Conservation (phyloP, 345 rosid species). For the Melaleuca alternifolia region DNA sequence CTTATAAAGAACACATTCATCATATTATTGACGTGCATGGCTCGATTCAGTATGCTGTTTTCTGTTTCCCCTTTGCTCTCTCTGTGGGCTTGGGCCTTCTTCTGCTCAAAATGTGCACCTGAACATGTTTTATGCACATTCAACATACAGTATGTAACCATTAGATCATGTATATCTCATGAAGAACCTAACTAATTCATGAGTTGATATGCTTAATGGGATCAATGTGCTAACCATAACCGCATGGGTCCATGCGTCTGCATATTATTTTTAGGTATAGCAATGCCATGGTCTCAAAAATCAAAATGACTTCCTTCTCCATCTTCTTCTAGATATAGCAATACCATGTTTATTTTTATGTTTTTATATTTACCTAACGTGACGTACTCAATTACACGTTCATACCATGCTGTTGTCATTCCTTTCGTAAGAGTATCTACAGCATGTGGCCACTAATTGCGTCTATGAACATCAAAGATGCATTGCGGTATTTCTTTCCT, state of each 20-base stretch:
- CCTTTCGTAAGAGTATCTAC: background rate
- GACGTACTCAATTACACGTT: background rate
- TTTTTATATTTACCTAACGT: background rate
- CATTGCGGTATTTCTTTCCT: background rate
- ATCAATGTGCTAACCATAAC: background rate
- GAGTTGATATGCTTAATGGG: background rate
- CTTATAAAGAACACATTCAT: background rate
- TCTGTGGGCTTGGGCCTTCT: background rate
- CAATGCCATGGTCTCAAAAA: background rate
- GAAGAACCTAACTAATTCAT: background rate
- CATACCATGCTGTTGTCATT: background rate
- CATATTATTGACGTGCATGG: background rate
- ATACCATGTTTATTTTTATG: background rate
- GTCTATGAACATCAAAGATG: background rate
- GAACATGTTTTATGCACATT: background rate
- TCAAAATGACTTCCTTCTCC: background rate
- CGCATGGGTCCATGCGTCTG: background rate
- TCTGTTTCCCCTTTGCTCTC: background rate
- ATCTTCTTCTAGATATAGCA: background rate
- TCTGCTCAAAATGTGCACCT: background rate
- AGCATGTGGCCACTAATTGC: background rate
- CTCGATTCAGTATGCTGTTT: background rate
- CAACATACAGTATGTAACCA: accelerated
- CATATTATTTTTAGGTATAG: background rate
- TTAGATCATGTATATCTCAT: background rate